These are phyloP conservation scores for Epichloe glyceriae DNA, from an alignment of 2,329 filamentous ascomycete species.

Conservation along the genomic window DNA sequence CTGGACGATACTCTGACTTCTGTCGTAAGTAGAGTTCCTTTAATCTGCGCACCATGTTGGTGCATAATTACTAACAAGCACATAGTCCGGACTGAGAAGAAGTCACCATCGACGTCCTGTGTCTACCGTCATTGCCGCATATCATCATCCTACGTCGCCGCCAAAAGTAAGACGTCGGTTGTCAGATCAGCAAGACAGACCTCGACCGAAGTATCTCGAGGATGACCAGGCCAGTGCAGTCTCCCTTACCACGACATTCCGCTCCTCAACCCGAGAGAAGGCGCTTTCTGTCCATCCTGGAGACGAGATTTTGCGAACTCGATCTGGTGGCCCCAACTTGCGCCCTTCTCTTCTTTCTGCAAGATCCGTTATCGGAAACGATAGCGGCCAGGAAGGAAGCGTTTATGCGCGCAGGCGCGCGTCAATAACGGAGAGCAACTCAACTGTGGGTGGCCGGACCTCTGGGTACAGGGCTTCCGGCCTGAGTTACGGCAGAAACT, in stretches of 20 bases:
- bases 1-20: conserved; percentile 23
- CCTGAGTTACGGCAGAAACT: conserved; percentile 22
- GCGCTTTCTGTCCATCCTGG: conserved; percentile 24
- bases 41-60: background rate
- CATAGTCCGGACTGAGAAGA: conserved; percentile 35
- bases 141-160: conserved; percentile 35
- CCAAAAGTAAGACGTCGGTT: conserved; percentile 38
- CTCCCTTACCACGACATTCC: conserved; percentile 31
- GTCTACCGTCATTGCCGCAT: conserved; percentile 35
- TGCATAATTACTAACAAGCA: conserved; percentile 1
- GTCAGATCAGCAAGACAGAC: conserved; percentile 42
- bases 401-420: conserved; percentile 23
- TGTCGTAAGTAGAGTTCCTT: conserved; percentile 29
- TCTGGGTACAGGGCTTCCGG: conserved; percentile 27
- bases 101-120: conserved; percentile 37
- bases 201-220: conserved; percentile 24
- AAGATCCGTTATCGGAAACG: conserved; percentile 34
- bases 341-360: conserved; percentile 36
- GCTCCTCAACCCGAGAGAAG: conserved; percentile 29
- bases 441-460: conserved; percentile 26
- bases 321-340: conserved; percentile 17
- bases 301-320: conserved; percentile 23
- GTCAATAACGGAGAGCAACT: conserved; percentile 35
- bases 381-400: conserved; percentile 20
- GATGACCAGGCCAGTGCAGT: conserved; percentile 30